Percentiles rank a stretch among this genome's conserved stretches.
Evolutionary conservation across 1,284 basidiomycete species (phyloP).

Genomic region (Clitocybe nebularis): DNA sequence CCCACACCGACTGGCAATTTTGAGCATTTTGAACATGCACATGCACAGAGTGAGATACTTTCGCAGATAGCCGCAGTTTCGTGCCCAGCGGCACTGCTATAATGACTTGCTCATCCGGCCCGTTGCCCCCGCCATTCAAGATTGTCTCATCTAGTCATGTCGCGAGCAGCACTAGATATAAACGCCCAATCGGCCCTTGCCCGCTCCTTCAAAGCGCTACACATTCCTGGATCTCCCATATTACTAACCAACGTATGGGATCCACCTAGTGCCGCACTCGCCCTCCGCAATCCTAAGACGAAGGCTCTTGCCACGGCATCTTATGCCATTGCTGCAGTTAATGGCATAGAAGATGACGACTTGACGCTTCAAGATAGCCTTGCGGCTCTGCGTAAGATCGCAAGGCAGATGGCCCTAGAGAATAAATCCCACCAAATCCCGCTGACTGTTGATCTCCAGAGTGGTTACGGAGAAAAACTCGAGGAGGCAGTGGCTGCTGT

Average conservation of each 20-base stretch:
- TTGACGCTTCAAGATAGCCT: conserved; percentile 2
- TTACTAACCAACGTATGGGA: conserved; percentile 7
- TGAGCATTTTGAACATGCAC: too few relatives aligned
- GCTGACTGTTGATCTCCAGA: conserved; percentile 5
- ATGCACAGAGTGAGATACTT: too few relatives aligned
- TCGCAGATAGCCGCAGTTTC: too few relatives aligned
- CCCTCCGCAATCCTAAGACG: neutral
- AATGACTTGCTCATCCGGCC: too few relatives aligned
- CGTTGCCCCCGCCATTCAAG: too few relatives aligned
- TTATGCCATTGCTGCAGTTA: conserved; percentile 5
- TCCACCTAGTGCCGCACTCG: conserved; percentile 1
- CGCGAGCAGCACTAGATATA: too few relatives aligned
- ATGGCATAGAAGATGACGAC: conserved; percentile 4
- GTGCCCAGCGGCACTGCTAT: too few relatives aligned
- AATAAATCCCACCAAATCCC: conserved; percentile 1
- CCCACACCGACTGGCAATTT: too few relatives aligned
- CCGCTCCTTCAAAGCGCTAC: neutral
- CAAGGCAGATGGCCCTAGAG: conserved; percentile 1
- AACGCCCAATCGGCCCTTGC: neutral
- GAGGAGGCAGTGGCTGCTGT: conserved; percentile 1
- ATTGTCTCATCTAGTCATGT: too few relatives aligned
- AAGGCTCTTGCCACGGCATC: conserved; percentile 7
- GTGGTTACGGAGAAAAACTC: conserved; percentile 3
- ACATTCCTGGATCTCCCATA: conserved; percentile 1
- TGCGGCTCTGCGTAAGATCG: conserved; percentile 3